A percentile compares a stretch with the other conserved stretches of the same genome.
Conservation (phyloP, 2,329 filamentous ascomycete species). For the Neocatenulostroma microsporum region DNA sequence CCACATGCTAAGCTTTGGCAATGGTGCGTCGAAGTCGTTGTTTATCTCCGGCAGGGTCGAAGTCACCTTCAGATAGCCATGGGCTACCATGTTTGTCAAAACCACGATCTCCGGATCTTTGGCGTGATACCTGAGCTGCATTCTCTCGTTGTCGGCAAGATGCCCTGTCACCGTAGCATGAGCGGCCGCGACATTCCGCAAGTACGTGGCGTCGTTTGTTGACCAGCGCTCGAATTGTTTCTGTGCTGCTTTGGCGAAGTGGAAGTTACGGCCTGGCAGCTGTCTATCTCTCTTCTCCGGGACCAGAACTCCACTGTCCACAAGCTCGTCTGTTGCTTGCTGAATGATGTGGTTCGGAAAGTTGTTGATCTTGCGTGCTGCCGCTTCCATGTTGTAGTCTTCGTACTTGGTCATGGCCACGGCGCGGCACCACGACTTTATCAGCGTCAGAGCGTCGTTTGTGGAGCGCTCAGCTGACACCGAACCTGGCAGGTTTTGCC, state of each 20-base stretch:
- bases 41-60: conserved; percentile 55
- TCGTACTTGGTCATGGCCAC: conserved; percentile 36
- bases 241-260: conserved; percentile 53
- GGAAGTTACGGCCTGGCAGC: conserved; percentile 54
- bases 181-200: conserved; percentile 21
- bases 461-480: too few relatives aligned
- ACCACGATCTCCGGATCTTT: conserved; percentile 61
- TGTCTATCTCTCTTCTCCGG: conserved; percentile 53
- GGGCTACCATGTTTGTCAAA: conserved; percentile 56
- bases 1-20: conserved; percentile 47
- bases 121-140: conserved; percentile 49
- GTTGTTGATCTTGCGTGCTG: conserved; percentile 33
- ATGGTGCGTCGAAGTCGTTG: conserved; percentile 33
- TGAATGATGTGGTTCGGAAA: conserved; percentile 30
- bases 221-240: conserved; percentile 50
- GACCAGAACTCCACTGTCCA: conserved; percentile 48
- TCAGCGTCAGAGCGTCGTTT: conserved; percentile 18
- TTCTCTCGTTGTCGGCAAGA: conserved; percentile 28
- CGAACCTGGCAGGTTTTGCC: too few relatives aligned
- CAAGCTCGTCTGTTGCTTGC: conserved; percentile 50
- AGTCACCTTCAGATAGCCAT: conserved; percentile 49
- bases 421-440: conserved; percentile 41
- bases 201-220: conserved; percentile 28
- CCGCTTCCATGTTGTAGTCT: conserved; percentile 33
- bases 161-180: conserved; percentile 21